Evolutionary conservation across 352 stramenopile genomes (phyloP), one percentile per base, ranked within the genome.

Genomic region (Phytophthora ohioensis): DNA sequence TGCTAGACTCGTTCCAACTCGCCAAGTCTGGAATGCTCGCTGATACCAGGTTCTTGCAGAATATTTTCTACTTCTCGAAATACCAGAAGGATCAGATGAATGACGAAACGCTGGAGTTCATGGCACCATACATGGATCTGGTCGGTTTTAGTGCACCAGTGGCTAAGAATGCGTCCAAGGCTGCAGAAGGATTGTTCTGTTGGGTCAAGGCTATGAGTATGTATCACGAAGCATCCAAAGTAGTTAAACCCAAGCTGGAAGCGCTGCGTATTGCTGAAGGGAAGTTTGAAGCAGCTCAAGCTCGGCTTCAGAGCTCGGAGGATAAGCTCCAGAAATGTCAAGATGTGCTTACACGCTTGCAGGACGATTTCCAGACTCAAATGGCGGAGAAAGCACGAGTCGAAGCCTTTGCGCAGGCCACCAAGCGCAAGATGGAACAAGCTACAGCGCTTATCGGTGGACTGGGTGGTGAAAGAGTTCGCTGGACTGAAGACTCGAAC

Each of bases 181-280:
- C 93, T 1, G 93, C 92, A 5, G 92, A 97, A 69, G 92, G 92
- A 0, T 68, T 98, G 7, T 98, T 95, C 42, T 95, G 81, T 41
- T 98, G 92, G 91, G 88, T 94, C 11, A 84, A 89, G 35, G 93
- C 93, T 2, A 98, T 98, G 92, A 93, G 77, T 54, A 90, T 96
- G 77, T 98, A 98, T 63, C 87, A 98, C 68, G 87, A 96, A 58
- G 93, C 91, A 0, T 96, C 87, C 2, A 98, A 97, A 59, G 88
- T 98, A n/a, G 92, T 98, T 1, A 97, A 97, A 68, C 93, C 93
- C 2, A 98, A 98, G 64, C 80, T 98, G 3, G 93, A 98, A 73
- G 89, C 90, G n/a, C 73, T 98, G n/a, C 69, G 85, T 4, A 87
- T 97, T 17, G 85, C 91, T 3, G 90, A 97, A 64, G 90, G 91